Conservation (phyloP, 805 yeast species). For the Cyberlindnera meyerae region DNA sequence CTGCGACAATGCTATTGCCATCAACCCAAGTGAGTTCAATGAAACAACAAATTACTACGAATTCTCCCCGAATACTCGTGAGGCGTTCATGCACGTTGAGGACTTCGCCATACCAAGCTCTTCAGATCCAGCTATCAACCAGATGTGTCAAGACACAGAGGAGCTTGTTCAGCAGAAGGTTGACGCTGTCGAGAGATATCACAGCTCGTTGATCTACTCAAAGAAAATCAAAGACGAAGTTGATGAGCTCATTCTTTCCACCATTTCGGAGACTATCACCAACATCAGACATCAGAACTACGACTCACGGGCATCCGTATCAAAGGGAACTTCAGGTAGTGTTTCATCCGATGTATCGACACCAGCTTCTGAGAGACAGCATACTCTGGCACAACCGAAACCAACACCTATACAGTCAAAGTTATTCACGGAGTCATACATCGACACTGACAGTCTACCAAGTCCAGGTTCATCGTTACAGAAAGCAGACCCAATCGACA, state of each 20-base stretch:
- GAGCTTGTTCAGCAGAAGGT: conserved; percentile 56
- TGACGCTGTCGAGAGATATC: conserved; percentile 62
- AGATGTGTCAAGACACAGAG: conserved; percentile 65
- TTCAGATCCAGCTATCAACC: conserved; percentile 58
- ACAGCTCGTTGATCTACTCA: conserved; percentile 69
- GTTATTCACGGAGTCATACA: conserved; percentile 38
- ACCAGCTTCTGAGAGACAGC: conserved; percentile 6
- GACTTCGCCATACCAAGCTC: conserved; percentile 41
- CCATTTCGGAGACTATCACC: conserved; percentile 59
- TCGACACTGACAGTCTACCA: conserved; percentile 39
- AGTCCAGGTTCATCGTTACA: conserved; percentile 15
- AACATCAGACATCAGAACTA: conserved; percentile 34
- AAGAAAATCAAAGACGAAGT: conserved; percentile 76
- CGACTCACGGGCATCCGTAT: conserved; percentile 11
- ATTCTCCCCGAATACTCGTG: conserved; percentile 58
- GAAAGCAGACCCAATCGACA: conserved; percentile 9
- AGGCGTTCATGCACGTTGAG: conserved; percentile 43
- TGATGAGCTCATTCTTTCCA: conserved; percentile 57
- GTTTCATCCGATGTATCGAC: conserved; percentile 4
- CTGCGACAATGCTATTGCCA: conserved; percentile 68
- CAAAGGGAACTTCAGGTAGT: conserved; percentile 4
- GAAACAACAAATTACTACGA: conserved; percentile 24
- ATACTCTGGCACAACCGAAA: conserved; percentile 19
- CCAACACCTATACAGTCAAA: conserved; percentile 23
- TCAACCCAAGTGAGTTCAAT: conserved; percentile 65